Conservation (phyloP, 192 early-diverging fungal species). For the Thoreauomyces humboldtii region DNA sequence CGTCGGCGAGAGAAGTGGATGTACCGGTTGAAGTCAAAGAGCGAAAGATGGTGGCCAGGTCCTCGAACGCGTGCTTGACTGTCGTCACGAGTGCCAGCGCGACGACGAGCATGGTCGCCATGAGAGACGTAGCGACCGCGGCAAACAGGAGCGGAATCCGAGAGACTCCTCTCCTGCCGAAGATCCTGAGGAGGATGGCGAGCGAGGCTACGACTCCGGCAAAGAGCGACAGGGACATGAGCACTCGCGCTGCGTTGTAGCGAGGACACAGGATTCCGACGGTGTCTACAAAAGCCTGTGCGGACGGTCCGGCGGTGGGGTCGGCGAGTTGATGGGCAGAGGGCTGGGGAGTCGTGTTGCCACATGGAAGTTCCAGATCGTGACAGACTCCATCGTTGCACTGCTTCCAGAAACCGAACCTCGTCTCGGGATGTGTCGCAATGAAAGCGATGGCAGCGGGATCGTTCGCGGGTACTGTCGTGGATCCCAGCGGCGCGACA, state of each 20-base stretch:
- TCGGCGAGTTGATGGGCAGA: background rate
- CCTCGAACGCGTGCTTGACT: background rate
- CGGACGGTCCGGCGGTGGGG: background rate
- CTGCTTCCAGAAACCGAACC: constrained; percentile 13
- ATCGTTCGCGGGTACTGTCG: no score
- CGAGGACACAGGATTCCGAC: constrained; percentile 5
- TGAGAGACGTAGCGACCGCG: background rate
- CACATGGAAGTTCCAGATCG: constrained; percentile 16
- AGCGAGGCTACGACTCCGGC: background rate
- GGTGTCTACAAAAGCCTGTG: background rate
- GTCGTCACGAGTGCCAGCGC: background rate
- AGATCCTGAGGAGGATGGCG: background rate
- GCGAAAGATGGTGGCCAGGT: background rate
- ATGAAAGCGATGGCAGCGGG: background rate
- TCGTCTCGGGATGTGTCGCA: background rate
- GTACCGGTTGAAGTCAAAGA: background rate
- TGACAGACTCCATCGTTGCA: background rate
- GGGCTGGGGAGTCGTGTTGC: background rate
- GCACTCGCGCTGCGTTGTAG: constrained; percentile 11
- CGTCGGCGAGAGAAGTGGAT: background rate
- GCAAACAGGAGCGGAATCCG: background rate
- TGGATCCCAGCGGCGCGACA: background rate
- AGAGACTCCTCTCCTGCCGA: background rate
- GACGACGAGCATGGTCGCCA: background rate
- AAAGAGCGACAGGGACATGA: constrained; percentile 12